Evolutionary conservation across 768 basidiomycete species (phyloP), one percentile per base, ranked within the genome.

Genomic region (Mycena belliarum): DNA sequence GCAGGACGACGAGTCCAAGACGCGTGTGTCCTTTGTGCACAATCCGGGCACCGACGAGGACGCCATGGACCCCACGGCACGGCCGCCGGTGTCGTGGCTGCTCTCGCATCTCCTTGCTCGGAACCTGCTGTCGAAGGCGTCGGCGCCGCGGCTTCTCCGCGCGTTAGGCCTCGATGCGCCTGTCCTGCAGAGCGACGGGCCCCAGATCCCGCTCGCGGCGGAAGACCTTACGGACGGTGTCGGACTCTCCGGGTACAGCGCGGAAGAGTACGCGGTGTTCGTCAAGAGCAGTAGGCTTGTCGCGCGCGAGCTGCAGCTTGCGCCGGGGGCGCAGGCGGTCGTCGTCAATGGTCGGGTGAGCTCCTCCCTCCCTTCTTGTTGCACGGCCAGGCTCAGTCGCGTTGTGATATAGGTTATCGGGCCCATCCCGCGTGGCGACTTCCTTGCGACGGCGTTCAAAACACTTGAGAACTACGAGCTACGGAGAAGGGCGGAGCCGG

Each of bases 291-390:
- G 79, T 56, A 75, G 76, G 32, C 66, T 83, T 21, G 65, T 91
- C 15, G 76, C 78, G 3, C 75, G 83, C 25, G 80, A 82, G 49
- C 64, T 93, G 3, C 79, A 79, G n/a, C 65, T 95, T 25, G 63
- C 68, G 15, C 81, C 86, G 2, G 89, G 88, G 0, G 72, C 87
- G 55, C 76, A 76, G 21, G 91, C 81, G 1, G 56, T 98, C 35
- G 59, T 95, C 33, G 75, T 91, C 49, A 97, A 97, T 64, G 96
- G 95, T 24, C 79, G 95, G 29, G 93, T 95, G 67, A 69, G 88
- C 75, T 32, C 29, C 6, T 12, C 29, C 6, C 12, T 32, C 4
- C 33, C 4, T 35, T 35, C 33, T 14, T 9, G n/a, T 15, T 35
- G 33, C 14, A 35, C 33, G 33, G 12, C 33, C n/a, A n/a, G n/a